Base-by-base conservation (phyloP, 1,284 basidiomycete genomes). In the Melampsora americana region DNA sequence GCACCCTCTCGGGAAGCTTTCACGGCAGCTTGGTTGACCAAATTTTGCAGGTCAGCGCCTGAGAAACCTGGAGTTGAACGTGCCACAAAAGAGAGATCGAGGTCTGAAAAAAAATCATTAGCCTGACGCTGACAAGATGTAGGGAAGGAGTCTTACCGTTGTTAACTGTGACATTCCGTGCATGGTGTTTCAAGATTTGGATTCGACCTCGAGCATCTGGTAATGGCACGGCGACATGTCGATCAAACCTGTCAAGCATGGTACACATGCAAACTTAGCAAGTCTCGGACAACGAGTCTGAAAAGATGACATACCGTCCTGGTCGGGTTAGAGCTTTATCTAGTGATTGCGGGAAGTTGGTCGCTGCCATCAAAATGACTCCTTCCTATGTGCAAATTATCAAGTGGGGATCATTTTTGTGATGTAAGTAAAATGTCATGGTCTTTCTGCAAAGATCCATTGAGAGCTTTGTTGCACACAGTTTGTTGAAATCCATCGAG, bases 401-500 rank as follows among this genome's bases (percentile, higher is more conserved):
- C 59, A 59, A 1, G 66, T 16, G 30, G 12, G 26, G 74, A 69
- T 11, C 32, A 26, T 18, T 1, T 30, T 20, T 4, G 18, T 11
- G 23, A 2, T 26, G 72, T 26, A 69, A 75, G 39, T 39, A 39
- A 9, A 30, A 30, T 30, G 18, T 9, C n/a, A n/a, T 12, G 59
- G 23, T n/a, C 20, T 35, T 12, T n/a, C 20, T 3, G 46, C 28
- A 20, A 28, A 35, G 0, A 53, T 72, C 61, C 48, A 32, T n/a
- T n/a, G 28, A 35, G 14, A 2, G 7, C 9, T 69, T 39, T 64
- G 9, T 48, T 12, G 46, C 93, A 92, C 83, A 96, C 93, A 56
- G 86, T 88, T 81, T 93, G 91, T 81, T 90, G 86, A 85, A 97
- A 97, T 4, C 95, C 94, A 81, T 97, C 94, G 86, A 97, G 90